Evolutionary conservation across 768 basidiomycete genomes (phyloP), one percentile per base, ranked within the genome.

Genomic region (Russula ochroleuca): DNA sequence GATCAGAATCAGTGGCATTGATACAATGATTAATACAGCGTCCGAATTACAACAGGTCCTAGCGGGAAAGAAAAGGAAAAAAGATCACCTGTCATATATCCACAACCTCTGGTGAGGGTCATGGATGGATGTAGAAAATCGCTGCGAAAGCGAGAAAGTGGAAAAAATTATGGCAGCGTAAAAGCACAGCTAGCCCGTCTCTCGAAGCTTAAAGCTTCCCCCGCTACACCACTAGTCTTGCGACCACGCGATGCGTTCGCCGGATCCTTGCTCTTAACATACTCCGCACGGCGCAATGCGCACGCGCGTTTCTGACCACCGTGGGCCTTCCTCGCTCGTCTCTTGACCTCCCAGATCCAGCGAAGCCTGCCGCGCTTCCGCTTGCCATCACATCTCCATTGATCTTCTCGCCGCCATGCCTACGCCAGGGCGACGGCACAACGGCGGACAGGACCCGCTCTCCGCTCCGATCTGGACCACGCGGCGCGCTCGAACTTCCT

Each of bases 81-180:
- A 15, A 15, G 6, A 2, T 50, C 5, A 35, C 38, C 28, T 13
- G 19, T 50, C 14, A 17, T 38, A 8, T 23, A 49, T 33, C 23
- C 13, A 6, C 33, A 31, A 19, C 10, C n/a, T 1, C 1, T 6
- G 9, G 21, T 33, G 14, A 37, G 19, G 19, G 19, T 2, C 11
- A 1, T 43, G 41, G 41, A 3, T 43, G 41, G 41, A 21, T 14
- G 5, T 21, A 2, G n/a, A 10, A 14, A 28, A 55, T 66, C 62
- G 65, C 62, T 48, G 47, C 62, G 56, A 66, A 65, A 65, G 62
- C 65, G 53, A 66, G 17, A 45, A 15, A 10, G 2, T 40, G 65
- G 63, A 67, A 67, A 65, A 67, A 67, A 60, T 66, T 66, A 57
- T 66, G 62, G 37, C 62, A 66, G 50, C 58, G 58, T 59, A 28